These are phyloP conservation scores for Fusarium mundagurra DNA, from an alignment of 2,329 filamentous ascomycete species.

Conservation along the genomic window DNA sequence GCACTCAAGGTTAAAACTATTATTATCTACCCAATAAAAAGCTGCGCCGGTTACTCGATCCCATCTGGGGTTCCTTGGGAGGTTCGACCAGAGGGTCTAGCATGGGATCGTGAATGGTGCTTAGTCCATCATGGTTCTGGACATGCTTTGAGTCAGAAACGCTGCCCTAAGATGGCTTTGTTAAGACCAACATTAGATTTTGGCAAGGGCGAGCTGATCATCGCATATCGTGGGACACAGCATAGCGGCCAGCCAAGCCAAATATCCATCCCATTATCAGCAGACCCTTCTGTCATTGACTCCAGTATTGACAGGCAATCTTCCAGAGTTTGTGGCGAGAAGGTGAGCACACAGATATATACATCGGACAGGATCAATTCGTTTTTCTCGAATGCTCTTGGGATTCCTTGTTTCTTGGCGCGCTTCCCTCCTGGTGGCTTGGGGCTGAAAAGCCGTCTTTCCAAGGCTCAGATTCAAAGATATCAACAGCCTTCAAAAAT, in stretches of 20 bases:
- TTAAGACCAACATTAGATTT: slow-evolving; percentile 81
- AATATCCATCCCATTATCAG: slow-evolving; percentile 71
- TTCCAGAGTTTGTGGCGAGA: slow-evolving; percentile 85
- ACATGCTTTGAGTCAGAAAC: slow-evolving; percentile 87
- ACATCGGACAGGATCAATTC: slow-evolving; percentile 69
- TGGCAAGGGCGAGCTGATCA: slow-evolving; percentile 68
- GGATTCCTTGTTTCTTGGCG: slow-evolving; percentile 83
- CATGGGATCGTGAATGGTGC: slow-evolving; percentile 98
- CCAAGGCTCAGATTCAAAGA: slow-evolving; percentile 75
- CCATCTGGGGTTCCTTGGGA: slow-evolving; percentile 75
- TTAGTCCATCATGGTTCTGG: slow-evolving; percentile 87
- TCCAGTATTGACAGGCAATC: slow-evolving; percentile 52
- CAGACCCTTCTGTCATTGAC: slow-evolving; percentile 68
- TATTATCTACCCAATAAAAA: slow-evolving; percentile 91
- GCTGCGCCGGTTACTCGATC: slow-evolving; percentile 82
- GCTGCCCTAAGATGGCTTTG: slow-evolving; percentile 87
- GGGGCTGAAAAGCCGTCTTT: slow-evolving; percentile 69
- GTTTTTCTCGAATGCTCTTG: slow-evolving; percentile 82
- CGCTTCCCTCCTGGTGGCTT: slow-evolving; percentile 78
- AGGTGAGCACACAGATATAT: slow-evolving; percentile 77
- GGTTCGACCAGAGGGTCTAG: slow-evolving; percentile 81
- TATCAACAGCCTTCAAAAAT: slow-evolving; percentile 54
- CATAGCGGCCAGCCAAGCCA: slow-evolving; percentile 43
- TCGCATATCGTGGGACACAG: slow-evolving; percentile 60
- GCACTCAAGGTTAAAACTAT: slow-evolving; percentile 65